Conservation (phyloP, 1,284 basidiomycete species). For the Pseudozyma pruni region DNA sequence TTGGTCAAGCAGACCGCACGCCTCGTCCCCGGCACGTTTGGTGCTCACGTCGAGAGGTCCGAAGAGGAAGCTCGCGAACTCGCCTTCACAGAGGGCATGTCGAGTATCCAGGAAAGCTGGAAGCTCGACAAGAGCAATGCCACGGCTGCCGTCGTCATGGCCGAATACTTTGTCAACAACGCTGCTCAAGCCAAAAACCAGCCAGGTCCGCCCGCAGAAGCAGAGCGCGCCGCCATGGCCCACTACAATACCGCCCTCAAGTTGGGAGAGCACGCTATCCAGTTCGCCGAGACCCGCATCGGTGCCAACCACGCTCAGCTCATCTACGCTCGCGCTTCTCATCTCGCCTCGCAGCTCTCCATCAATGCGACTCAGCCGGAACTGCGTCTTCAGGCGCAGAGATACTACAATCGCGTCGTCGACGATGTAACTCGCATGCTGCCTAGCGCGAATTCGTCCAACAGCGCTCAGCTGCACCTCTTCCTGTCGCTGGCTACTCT, state of each 20-base stretch:
- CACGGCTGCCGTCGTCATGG: conserved; percentile 61
- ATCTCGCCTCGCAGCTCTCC: conserved; percentile 55
- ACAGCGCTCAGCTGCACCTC: conserved; percentile 40
- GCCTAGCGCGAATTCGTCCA: conserved; percentile 17
- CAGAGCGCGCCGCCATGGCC: conserved; percentile 38
- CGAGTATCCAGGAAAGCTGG: conserved; percentile 60
- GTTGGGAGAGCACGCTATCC: conserved; percentile 65
- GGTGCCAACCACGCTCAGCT: conserved; percentile 60
- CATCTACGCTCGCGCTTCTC: conserved; percentile 60
- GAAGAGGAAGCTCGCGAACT: conserved; percentile 59
- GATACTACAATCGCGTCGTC: conserved; percentile 57
- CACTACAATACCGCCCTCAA: conserved; percentile 61
- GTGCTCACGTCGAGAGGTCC: conserved; percentile 47
- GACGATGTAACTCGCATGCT: conserved; percentile 52
- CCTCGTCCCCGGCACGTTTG: conserved; percentile 54
- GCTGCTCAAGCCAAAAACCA: conserved; percentile 36
- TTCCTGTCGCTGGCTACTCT: conserved; percentile 59
- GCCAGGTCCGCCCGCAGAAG: conserved; percentile 12
- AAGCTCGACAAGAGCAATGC: conserved; percentile 63
- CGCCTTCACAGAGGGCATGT: conserved; percentile 61
- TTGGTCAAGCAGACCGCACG: conserved; percentile 49
- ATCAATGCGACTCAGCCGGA: conserved; percentile 48
- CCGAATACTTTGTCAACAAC: conserved; percentile 59
- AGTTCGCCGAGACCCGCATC: conserved; percentile 61
- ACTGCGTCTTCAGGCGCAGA: conserved; percentile 53